A percentile compares a stretch with the other conserved stretches of the same genome.
Evolutionary conservation across 192 early-diverging fungal species (phyloP).

Genomic region (Chytriomyces sp.): DNA sequence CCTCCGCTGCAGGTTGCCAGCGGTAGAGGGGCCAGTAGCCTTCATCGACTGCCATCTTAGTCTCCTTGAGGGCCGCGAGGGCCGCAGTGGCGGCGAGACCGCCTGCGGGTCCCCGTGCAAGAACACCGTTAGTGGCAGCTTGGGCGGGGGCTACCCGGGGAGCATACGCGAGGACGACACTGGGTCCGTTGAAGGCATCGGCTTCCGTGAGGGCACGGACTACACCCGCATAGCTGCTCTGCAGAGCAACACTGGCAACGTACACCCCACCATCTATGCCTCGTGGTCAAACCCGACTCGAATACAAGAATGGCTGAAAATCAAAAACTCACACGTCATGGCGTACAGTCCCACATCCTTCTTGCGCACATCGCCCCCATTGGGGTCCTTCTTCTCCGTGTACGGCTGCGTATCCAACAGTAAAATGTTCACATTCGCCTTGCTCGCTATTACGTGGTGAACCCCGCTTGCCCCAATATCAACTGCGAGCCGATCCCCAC

Average conservation of each 20-base stretch:
- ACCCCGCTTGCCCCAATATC: conserved; percentile 87
- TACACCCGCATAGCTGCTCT: conserved; percentile 86
- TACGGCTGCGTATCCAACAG: conserved; percentile 88
- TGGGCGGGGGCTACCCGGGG: conserved; percentile 50
- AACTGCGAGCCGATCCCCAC: conserved; percentile 83
- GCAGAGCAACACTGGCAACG: conserved; percentile 88
- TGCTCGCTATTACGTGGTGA: conserved; percentile 84
- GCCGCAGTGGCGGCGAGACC: conserved; percentile 42
- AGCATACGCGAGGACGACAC: conserved; percentile 86
- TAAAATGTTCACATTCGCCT: conserved; percentile 86
- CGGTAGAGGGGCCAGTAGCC: conserved; percentile 95
- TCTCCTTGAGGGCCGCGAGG: conserved; percentile 81
- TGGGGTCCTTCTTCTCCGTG: conserved; percentile 53
- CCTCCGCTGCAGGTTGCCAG: conserved; percentile 76
- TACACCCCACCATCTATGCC: conserved; percentile 84
- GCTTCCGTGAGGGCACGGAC: conserved; percentile 88
- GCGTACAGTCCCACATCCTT: conserved; percentile 96
- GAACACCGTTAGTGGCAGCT: neutral
- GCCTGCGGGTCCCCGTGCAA: conserved; percentile 15
- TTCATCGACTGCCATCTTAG: conserved; percentile 85
- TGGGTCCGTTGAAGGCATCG: conserved; percentile 83
- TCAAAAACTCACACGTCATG: no score
- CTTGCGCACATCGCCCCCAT: conserved; percentile 60
- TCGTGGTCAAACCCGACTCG: no score
- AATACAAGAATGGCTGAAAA: no score